Evolutionary conservation across 2,329 filamentous ascomycete genomes (phyloP).

Genomic region (Tolypocladium tropicale): DNA sequence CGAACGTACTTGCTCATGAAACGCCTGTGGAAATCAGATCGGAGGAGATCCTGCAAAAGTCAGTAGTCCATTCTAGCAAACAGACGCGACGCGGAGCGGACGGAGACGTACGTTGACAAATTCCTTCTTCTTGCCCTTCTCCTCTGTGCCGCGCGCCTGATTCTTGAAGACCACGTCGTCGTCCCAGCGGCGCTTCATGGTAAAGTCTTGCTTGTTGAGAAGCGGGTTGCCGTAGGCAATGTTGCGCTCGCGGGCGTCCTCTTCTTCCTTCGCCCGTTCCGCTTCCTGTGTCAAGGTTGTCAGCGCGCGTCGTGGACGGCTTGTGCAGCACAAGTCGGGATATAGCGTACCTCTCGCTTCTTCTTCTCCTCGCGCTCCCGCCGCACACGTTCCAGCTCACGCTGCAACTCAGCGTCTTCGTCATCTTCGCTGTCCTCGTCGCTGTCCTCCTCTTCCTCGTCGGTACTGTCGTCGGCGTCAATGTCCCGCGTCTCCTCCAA

Average conservation of each 20-base stretch:
- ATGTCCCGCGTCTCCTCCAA: constrained; percentile 81
- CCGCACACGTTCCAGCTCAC: constrained; percentile 91
- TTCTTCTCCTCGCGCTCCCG: constrained; percentile 48
- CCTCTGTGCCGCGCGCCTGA: constrained; percentile 88
- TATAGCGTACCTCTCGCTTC: constrained; percentile 21
- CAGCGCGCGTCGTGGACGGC: neutral
- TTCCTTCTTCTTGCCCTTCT: constrained; percentile 79
- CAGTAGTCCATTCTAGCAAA: neutral
- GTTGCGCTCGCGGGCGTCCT: constrained; percentile 75
- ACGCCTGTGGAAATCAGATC: constrained; percentile 94
- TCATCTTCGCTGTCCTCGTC: constrained; percentile 52
- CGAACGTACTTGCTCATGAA: constrained; percentile 74
- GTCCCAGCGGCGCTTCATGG: constrained; percentile 88
- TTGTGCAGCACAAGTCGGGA: neutral
- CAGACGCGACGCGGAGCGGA: neutral
- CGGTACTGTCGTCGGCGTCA: constrained; percentile 61
- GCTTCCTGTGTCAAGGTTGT: constrained; percentile 46
- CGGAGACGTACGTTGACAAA: constrained; percentile 75
- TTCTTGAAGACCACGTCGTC: constrained; percentile 99
- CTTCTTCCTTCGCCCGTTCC: constrained; percentile 68
- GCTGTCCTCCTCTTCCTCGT: constrained; percentile 32
- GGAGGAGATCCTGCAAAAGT: constrained; percentile 58
- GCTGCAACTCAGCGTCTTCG: constrained; percentile 68
- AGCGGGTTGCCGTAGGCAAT: constrained; percentile 90
- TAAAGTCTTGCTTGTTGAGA: constrained; percentile 80